Base-by-base conservation (phyloP, 768 basidiomycete species). In the Trametes sanguinea region DNA sequence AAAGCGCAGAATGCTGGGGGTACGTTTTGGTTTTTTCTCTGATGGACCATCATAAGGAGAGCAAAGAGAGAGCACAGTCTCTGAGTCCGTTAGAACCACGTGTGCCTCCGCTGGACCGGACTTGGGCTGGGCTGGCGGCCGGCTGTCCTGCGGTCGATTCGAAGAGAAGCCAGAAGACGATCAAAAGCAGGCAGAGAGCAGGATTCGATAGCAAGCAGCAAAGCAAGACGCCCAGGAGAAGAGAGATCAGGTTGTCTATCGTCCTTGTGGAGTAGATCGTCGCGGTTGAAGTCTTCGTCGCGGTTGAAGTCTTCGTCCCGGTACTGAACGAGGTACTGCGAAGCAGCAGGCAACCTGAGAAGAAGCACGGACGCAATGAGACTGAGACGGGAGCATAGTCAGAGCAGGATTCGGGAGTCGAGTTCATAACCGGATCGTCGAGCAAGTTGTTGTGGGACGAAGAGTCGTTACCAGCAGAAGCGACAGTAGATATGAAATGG, bases 201-300 rank as follows among this genome's bases (percentile, higher is more conserved):
- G 42, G 42, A n/a, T 27, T 11, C 4, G 42, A 54, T 29, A 54
- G 53, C 53, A 54, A 9, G 13, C n/a, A 44, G 53, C 53, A 54
- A 44, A 54, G 29, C 40, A 44, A 43, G 42, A 32, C 53, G 29
- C 53, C 53, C 42, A 43, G 42, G 53, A 54, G 42, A 27, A 54
- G 53, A 27, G 10, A 54, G 53, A 4, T 27, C 14, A 54, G 53
- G 40, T 30, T 32, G 27, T 43, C 29, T 10, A 30, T 9, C 11
- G 42, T 32, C 53, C 53, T n/a, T 44, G 33, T 7, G 39, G 53
- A 43, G 8, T 14, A 32, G 33, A 27, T 43, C 40, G 7, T 29
- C 53, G 40, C 29, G 6, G 17, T 40, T 27, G 37, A 40, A 13
- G 8, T 42, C 39, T 22, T n/a, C 51, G 8, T n/a, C n/a, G 6